phyloP scores from a whole-genome alignment of 192 early-diverging fungal genomes.

The Podila epigama region DNA sequence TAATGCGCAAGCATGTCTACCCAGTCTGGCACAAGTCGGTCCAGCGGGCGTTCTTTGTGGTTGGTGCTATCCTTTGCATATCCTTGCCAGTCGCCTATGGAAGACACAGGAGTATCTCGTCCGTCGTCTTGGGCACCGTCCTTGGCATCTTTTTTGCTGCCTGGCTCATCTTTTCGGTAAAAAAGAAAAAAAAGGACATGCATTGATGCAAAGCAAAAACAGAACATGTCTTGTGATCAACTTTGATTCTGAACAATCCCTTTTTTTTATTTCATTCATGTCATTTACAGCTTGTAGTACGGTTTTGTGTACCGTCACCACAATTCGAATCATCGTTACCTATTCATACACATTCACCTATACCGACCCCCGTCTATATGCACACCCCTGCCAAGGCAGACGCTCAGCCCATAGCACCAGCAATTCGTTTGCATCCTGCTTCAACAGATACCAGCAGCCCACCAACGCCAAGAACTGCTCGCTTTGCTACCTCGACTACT shows the following conservation, averaged over 20 bases:
- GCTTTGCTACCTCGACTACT: too few relatives aligned
- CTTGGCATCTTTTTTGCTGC: conserved; percentile 29
- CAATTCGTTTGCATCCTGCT: conserved; percentile 27
- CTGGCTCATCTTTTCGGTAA: conserved; percentile 38
- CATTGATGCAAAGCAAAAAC: too few relatives aligned
- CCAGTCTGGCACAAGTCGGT: conserved; percentile 38
- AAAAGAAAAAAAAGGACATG: background rate
- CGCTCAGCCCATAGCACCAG: conserved; percentile 19
- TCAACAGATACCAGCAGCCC: background rate
- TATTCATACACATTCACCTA: conserved; percentile 34
- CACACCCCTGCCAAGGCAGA: conserved; percentile 18
- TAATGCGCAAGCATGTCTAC: conserved; percentile 38
- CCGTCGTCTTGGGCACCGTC: conserved; percentile 13
- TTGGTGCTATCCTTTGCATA: conserved; percentile 30
- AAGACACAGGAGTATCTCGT: conserved; percentile 22
- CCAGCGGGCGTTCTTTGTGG: conserved; percentile 23
- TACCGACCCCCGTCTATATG: conserved; percentile 16
- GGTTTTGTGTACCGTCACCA: conserved; percentile 35
- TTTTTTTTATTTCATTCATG: background rate
- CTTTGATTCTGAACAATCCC: too few relatives aligned
- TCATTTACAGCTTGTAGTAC: conserved; percentile 14
- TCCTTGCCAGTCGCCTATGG: conserved; percentile 36
- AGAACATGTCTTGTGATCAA: too few relatives aligned
- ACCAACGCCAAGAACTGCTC: background rate
- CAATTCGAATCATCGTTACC: conserved; percentile 25